These are phyloP conservation scores for Helichrysum umbraculigerum DNA, from an alignment of 129 eudicot species.

Conservation along the genomic window DNA sequence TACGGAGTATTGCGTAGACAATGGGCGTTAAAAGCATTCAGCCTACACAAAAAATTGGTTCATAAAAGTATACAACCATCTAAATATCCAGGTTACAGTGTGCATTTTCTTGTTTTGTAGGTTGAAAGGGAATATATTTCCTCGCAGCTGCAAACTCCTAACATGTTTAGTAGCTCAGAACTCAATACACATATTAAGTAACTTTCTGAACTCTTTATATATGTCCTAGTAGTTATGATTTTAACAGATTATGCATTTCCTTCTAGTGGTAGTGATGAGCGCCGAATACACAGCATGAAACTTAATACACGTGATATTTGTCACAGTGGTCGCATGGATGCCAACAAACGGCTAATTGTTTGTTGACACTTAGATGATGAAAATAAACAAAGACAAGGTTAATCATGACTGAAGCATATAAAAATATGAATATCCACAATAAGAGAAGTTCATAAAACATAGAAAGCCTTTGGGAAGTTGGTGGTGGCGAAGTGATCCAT, in stretches of 20 bases:
- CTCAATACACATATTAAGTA: not conserved
- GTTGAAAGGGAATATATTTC: not conserved
- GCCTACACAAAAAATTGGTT: not conserved
- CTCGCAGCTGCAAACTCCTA: not conserved
- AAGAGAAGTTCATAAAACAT: no score
- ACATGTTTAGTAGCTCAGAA: not conserved
- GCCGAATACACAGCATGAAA: not conserved
- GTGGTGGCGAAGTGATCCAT: not conserved
- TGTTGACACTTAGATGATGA: not conserved
- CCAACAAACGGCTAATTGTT: not conserved
- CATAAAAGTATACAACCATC: no score
- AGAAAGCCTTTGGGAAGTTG: not conserved
- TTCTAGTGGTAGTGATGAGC: not conserved
- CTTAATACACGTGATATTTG: not conserved
- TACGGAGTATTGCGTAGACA: not conserved
- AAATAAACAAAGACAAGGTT: not conserved
- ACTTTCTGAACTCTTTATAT: not conserved
- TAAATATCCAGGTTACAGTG: no score
- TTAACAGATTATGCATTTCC: not conserved
- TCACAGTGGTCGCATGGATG: not conserved
- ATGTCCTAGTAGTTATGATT: not conserved
- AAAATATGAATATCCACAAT: slow-evolving; percentile 1
- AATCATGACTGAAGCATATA: not conserved
- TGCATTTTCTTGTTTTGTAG: not conserved
- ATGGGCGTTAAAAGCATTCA: not conserved